Evolutionary conservation across 2,329 filamentous ascomycete species (phyloP), one percentile per base, ranked within the genome.

Genomic region (Alternaria solani): DNA sequence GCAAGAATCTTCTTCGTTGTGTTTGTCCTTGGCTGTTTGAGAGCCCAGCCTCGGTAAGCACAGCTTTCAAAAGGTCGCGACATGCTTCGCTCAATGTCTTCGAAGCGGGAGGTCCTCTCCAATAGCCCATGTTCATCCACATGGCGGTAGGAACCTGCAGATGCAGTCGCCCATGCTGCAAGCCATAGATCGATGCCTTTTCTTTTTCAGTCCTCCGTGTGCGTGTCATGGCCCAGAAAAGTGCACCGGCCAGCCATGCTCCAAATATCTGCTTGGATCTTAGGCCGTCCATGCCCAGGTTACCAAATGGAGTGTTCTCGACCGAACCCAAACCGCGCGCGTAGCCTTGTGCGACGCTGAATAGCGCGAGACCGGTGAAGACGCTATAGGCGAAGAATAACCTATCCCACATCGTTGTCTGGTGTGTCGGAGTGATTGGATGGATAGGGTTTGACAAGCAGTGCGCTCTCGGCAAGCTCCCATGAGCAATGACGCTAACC

Each of bases 61-160:
- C 79, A 55, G 85, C 77, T 0, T 79, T 71, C 0, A 88, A 76
- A 1, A 88, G 78, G 6, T 81, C 77, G n/a, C 79, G 70, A 57
- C 83, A 84, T 3, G 86, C 86, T 80, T 79, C 52, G 83, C 82
- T 43, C 68, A 74, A 44, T 12, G 54, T 67, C 16, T 56, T 62
- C 5, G 41, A 30, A 12, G 44, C 23, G 16, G 30, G 20, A 4
- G 36, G 23, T 7, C 57, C n/a, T 70, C 81, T 83, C 86, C 86
- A 88, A 61, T 85, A 88, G 0, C 86, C 86, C 76, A 88, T 82
- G 57, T 88, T 88, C 85, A 88, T 88, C 86, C 86, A 88, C 85
- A 87, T 86, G n/a, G 80, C 81, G 4, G 65, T 61, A 1, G 82
- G 81, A 1, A 84, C 69, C 18, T 79, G 74, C 23, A 86, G 63